A percentile compares a stretch with the other conserved stretches of the same genome.
Conservation (phyloP, 371 early-diverging fungal species). For the Dinochytrium kinnereticum region DNA sequence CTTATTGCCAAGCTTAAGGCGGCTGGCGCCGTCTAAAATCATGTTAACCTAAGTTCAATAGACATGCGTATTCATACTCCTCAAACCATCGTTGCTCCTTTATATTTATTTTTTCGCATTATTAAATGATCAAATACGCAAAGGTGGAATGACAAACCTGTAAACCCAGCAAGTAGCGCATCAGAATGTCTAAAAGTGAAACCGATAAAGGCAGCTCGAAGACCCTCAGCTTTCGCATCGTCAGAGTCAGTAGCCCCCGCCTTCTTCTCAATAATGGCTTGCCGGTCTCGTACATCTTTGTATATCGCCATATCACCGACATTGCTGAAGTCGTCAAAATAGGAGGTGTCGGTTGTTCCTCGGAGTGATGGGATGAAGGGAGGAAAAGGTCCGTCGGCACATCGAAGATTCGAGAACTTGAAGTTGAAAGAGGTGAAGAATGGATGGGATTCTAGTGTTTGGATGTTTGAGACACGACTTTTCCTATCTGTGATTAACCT, state of each 20-base stretch:
- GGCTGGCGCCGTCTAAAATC: slow-evolving; percentile 20
- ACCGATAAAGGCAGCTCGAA: slow-evolving; percentile 63
- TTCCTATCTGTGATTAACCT: slow-evolving; percentile 63
- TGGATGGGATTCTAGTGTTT: slow-evolving; percentile 43
- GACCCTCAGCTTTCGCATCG: slow-evolving; percentile 22
- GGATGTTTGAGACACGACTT: slow-evolving; percentile 55
- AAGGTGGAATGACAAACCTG: too few species aligned
- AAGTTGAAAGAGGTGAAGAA: slow-evolving; percentile 49
- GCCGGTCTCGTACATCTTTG: slow-evolving; percentile 69
- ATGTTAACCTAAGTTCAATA: not conserved
- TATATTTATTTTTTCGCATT: too few species aligned
- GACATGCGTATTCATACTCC: not conserved
- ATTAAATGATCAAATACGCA: too few species aligned
- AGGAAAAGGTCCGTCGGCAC: slow-evolving; percentile 48
- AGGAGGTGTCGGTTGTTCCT: slow-evolving; percentile 72
- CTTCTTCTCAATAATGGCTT: slow-evolving; percentile 57
- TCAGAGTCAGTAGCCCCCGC: slow-evolving; percentile 28
- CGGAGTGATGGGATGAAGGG: slow-evolving; percentile 79
- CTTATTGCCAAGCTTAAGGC: slow-evolving; percentile 26
- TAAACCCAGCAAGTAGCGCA: too few species aligned
- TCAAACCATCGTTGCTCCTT: slow-evolving; percentile 14
- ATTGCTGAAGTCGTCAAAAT: slow-evolving; percentile 84
- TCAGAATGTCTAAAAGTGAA: slow-evolving; percentile 69
- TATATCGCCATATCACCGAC: slow-evolving; percentile 76
- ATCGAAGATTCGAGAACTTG: slow-evolving; percentile 38